A percentile compares a stretch with the other conserved stretches of the same genome.
phyloP scores from a whole-genome alignment of 805 yeast genomes.

The Saturnispora serradocipensis region DNA sequence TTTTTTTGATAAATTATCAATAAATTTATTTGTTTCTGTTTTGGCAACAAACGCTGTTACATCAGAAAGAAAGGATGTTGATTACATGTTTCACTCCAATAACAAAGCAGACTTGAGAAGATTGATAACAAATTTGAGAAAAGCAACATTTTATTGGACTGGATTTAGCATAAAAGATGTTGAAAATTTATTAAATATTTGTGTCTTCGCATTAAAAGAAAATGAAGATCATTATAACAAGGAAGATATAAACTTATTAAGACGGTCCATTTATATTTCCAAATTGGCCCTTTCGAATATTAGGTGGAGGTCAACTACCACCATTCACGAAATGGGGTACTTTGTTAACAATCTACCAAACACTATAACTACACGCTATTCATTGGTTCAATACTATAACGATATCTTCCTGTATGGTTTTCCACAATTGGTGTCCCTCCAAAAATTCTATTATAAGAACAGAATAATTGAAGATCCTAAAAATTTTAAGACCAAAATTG shows the following conservation, averaged over 20 bases:
- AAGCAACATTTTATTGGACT: constrained; percentile 69
- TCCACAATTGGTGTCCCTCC: constrained; percentile 45
- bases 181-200: constrained; percentile 40
- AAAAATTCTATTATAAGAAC: constrained; percentile 44
- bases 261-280: constrained; percentile 37
- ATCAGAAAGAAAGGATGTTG: constrained; percentile 56
- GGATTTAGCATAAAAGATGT: constrained; percentile 57
- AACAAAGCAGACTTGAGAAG: constrained; percentile 46
- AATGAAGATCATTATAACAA: constrained; percentile 26
- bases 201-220: constrained; percentile 34
- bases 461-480: constrained; percentile 32
- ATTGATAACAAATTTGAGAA: constrained; percentile 50
- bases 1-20: constrained; percentile 48
- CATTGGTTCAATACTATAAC: constrained; percentile 32
- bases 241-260: constrained; percentile 34
- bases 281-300: constrained; percentile 40
- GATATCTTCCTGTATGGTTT: constrained; percentile 45
- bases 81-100: constrained; percentile 61
- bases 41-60: constrained; percentile 67
- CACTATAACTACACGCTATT: constrained; percentile 32
- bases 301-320: constrained; percentile 49
- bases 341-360: constrained; percentile 39
- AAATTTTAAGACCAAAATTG: constrained; percentile 27
- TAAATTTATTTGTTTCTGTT: constrained; percentile 57
- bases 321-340: constrained; percentile 59